Conservation (phyloP, 2,329 filamentous ascomycete species). For the Gremmenia infestans region DNA sequence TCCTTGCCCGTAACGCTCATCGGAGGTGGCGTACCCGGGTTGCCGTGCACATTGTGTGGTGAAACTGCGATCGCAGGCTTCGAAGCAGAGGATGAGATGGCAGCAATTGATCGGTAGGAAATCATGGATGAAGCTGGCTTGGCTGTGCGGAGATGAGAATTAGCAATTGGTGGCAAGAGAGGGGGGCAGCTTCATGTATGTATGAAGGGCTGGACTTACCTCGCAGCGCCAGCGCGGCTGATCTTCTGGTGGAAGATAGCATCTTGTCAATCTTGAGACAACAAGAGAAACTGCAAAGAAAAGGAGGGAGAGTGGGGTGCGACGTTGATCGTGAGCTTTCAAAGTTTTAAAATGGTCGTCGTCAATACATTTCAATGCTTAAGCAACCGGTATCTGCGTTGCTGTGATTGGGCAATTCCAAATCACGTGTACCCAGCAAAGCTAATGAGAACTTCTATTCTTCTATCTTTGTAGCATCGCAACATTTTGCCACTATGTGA, state of each 20-base stretch:
- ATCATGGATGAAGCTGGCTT: conserved; percentile 60
- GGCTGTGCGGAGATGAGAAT: conserved; percentile 40
- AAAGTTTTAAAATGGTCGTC: no score
- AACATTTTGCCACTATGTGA: no score
- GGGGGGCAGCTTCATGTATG: not conserved
- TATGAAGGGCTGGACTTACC: conserved; percentile 28
- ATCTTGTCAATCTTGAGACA: conserved; percentile 29
- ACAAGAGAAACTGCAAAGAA: conserved; percentile 21
- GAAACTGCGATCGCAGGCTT: conserved; percentile 56
- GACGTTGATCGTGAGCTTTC: not conserved
- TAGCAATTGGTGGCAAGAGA: conserved; percentile 22
- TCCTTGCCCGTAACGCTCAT: conserved; percentile 44
- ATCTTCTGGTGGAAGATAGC: conserved; percentile 39
- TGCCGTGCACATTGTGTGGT: conserved; percentile 49
- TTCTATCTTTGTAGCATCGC: no score
- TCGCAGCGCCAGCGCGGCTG: conserved; percentile 39
- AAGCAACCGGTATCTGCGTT: no score
- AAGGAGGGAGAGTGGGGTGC: conserved; percentile 12
- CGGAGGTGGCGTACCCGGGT: conserved; percentile 45
- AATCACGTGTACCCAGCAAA: no score
- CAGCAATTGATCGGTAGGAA: conserved; percentile 58
- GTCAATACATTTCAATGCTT: no score
- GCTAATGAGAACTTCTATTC: no score
- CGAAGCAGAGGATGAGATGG: conserved; percentile 60
- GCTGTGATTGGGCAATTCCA: no score